These are phyloP conservation scores for Salix koriyanagi DNA, from an alignment of 345 rosid genomes.

Conservation along the genomic window DNA sequence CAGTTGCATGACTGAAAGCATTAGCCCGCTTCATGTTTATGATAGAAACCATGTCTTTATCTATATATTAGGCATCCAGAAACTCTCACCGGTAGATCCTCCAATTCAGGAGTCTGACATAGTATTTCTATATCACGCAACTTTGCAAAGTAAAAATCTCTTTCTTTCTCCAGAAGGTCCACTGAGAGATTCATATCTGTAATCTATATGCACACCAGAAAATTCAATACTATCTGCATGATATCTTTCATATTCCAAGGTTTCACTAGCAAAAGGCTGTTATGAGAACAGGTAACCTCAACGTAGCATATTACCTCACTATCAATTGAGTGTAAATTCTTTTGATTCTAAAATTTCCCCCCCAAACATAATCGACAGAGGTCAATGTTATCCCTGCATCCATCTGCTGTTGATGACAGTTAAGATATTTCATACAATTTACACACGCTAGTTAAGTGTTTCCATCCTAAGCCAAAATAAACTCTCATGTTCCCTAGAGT, in stretches of 20 bases:
- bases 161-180: slow-evolving; percentile 77
- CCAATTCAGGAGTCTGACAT: slow-evolving; percentile 71
- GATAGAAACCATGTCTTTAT: background rate
- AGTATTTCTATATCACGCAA: slow-evolving; percentile 79
- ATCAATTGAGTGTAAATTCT: background rate
- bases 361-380: background rate
- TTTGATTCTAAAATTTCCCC: background rate
- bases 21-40: background rate
- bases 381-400: background rate
- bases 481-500: background rate
- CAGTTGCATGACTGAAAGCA: background rate
- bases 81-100: slow-evolving; percentile 58
- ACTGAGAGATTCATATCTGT: slow-evolving; percentile 69
- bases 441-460: background rate
- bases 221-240: background rate
- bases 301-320: background rate
- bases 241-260: background rate
- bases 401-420: background rate
- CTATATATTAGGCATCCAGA: background rate
- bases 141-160: slow-evolving; percentile 89
- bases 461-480: background rate
- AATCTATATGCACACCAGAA: slow-evolving; percentile 38
- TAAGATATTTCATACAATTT: background rate
- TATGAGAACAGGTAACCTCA: background rate
- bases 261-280: background rate